Evolutionary conservation across 1,284 basidiomycete genomes (phyloP), one percentile per base, ranked within the genome.

Genomic region (Cerioporus squamosus): DNA sequence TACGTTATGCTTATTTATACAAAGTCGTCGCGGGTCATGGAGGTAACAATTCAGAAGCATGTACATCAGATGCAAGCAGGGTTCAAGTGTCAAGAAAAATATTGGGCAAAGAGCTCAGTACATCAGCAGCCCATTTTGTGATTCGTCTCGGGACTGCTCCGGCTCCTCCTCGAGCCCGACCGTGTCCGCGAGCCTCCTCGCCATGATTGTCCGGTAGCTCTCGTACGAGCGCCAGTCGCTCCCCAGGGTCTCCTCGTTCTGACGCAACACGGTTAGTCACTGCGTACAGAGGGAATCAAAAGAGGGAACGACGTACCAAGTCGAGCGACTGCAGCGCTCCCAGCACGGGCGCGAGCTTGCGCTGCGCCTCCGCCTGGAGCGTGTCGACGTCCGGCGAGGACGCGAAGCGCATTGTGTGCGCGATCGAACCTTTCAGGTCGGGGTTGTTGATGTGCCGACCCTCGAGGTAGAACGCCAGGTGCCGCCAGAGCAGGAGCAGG

Each of bases 401-500:
- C 42, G 87, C 68, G 47, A 87, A 76, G 23, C 85, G 81, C 76
- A 86, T 78, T 12, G 81, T 78, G 47, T 80, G 77, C 31, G 80
- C 75, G 40, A 81, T 75, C n/a, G 78, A 76, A 39, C 70, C 74
- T 66, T 71, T 75, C 59, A 74, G 73, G 66, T 69, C 77, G 26
- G 67, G 69, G 50, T 69, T 74, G 66, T 74, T 74, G 63, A 70
- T 66, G 56, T 72, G 71, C 46, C 70, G 75, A 54, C 70, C 77
- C 65, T 80, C 77, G 15, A 79, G 70, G 66, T 88, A 91, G 63
- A 84, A 83, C 18, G 86, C 80, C 39, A 96, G 71, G 71, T 98
- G 95, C 33, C 94, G 82, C 89, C 93, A 96, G 12, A 95, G 79
- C 24, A 97, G 79, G 6, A 97, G 80, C 7, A 97, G 78, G 7